A percentile compares a stretch with the other conserved stretches of the same genome.
Evolutionary conservation across 2,329 filamentous ascomycete species (phyloP).

Genomic region (Phaeosphaeriaceae sp.): DNA sequence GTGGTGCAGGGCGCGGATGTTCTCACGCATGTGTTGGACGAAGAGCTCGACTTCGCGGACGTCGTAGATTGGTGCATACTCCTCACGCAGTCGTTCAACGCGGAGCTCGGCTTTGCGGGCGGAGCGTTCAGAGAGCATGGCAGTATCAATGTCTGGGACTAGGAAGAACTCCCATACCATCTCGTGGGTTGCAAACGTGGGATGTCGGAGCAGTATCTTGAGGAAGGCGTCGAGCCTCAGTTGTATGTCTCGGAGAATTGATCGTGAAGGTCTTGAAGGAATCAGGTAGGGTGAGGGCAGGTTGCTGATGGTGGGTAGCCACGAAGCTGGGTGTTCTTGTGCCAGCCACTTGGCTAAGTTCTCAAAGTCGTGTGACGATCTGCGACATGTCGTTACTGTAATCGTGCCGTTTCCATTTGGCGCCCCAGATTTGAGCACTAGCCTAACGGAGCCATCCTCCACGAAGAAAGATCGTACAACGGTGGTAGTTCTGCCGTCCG

Average conservation of each 20-base stretch:
- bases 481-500: conserved; percentile 84
- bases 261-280: conserved; percentile 86
- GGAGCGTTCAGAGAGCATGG: conserved; percentile 89
- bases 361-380: conserved; percentile 89
- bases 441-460: conserved; percentile 90
- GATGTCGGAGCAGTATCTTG: conserved; percentile 83
- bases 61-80: conserved; percentile 81
- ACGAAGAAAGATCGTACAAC: conserved; percentile 97
- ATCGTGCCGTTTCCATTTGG: conserved; percentile 82
- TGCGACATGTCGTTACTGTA: conserved; percentile 91
- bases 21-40: conserved; percentile 87
- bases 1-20: conserved; percentile 83
- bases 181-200: conserved; percentile 94
- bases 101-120: conserved; percentile 84
- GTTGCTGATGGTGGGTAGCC: conserved; percentile 81
- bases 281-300: conserved; percentile 90
- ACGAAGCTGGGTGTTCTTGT: conserved; percentile 92
- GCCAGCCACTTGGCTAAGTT: conserved; percentile 83
- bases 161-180: conserved; percentile 99
- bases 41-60: conserved; percentile 92
- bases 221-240: conserved; percentile 86
- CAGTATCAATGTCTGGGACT: conserved; percentile 88
- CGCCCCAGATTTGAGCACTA: conserved; percentile 92
- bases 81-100: conserved; percentile 84
- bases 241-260: conserved; percentile 87